These are phyloP conservation scores for Intubia oerlemansii DNA, from an alignment of 2,329 filamentous ascomycete genomes.

Conservation along the genomic window DNA sequence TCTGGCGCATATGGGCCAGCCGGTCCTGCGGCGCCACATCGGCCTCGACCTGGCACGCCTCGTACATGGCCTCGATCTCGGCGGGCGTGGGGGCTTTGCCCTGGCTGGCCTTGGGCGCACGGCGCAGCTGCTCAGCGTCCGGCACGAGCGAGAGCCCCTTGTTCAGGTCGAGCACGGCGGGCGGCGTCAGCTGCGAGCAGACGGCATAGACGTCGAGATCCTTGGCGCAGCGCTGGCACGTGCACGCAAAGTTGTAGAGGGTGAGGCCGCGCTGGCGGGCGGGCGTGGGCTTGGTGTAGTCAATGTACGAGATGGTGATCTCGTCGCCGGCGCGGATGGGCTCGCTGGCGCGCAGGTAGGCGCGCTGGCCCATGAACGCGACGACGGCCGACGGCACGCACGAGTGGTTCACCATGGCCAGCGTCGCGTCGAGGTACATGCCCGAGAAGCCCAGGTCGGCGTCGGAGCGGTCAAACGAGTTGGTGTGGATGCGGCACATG, in stretches of 20 bases:
- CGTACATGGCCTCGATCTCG: constrained; percentile 13
- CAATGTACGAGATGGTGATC: constrained; percentile 40
- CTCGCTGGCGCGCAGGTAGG: constrained; percentile 26
- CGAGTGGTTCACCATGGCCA: constrained; percentile 41
- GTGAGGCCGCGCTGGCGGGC: constrained; percentile 21
- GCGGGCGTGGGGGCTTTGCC: constrained; percentile 4
- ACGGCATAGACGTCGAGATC: constrained; percentile 33
- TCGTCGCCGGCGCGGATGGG: constrained; percentile 30
- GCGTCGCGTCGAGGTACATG: constrained; percentile 30
- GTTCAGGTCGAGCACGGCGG: constrained; percentile 21
- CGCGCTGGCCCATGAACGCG: constrained; percentile 28
- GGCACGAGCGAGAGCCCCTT: constrained; percentile 20
- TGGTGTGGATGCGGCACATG: constrained; percentile 38
- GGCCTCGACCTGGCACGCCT: constrained; percentile 9
- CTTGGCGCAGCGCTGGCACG: constrained; percentile 24
- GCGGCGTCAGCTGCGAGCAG: constrained; percentile 15
- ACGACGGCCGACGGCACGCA: constrained; percentile 39
- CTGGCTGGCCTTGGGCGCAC: constrained; percentile 10
- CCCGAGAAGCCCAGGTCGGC: constrained; percentile 28
- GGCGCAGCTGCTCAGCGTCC: constrained; percentile 14
- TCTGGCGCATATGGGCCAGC: constrained; percentile 12
- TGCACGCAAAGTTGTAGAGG: constrained; percentile 30
- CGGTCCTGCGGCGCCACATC: constrained; percentile 3
- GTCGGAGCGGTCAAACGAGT: constrained; percentile 36
- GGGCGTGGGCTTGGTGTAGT: constrained; percentile 22